Conservation (phyloP, 306 rosid species). For the Hippophae gyantsensis region DNA sequence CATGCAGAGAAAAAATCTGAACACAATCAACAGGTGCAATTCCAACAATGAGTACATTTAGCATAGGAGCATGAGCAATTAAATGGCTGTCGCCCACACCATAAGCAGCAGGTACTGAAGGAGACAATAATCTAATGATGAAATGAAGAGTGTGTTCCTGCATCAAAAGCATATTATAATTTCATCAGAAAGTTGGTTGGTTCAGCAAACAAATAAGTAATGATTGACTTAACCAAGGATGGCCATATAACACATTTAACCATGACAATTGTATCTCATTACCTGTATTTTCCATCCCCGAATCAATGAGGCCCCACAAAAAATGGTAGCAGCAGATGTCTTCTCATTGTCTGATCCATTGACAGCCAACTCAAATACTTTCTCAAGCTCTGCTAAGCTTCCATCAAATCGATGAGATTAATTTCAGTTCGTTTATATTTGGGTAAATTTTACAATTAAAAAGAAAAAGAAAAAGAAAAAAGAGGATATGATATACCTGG, state of each 20-base stretch:
- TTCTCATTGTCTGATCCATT: conserved; percentile 84
- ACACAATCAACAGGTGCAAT: conserved; percentile 83
- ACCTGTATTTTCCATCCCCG: conserved; percentile 97
- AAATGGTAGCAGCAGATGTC: conserved; percentile 84
- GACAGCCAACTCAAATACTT: conserved; percentile 67
- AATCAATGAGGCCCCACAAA: conserved; percentile 86
- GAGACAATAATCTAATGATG: conserved; percentile 76
- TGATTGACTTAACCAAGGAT: background rate
- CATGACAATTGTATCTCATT: background rate
- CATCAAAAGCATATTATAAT: conserved; percentile 21
- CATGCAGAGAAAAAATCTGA: conserved; percentile 87
- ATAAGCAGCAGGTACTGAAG: conserved; percentile 56
- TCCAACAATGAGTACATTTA: conserved; percentile 72
- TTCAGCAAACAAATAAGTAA: background rate
- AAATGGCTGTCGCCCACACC: conserved; percentile 59
- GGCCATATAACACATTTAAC: background rate
- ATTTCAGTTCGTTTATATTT: conserved; percentile 88
- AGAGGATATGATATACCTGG: conserved; percentile 88
- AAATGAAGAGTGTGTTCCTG: conserved; percentile 90
- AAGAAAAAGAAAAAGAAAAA: conserved; percentile 21
- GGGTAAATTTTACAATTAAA: conserved; percentile 43
- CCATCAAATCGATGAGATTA: conserved; percentile 99
- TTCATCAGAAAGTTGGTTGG: background rate
- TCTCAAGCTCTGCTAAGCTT: conserved; percentile 99
- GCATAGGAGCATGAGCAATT: conserved; percentile 72